Base-by-base conservation (phyloP, 2,329 filamentous ascomycete genomes). In the Parastagonospora avenae region DNA sequence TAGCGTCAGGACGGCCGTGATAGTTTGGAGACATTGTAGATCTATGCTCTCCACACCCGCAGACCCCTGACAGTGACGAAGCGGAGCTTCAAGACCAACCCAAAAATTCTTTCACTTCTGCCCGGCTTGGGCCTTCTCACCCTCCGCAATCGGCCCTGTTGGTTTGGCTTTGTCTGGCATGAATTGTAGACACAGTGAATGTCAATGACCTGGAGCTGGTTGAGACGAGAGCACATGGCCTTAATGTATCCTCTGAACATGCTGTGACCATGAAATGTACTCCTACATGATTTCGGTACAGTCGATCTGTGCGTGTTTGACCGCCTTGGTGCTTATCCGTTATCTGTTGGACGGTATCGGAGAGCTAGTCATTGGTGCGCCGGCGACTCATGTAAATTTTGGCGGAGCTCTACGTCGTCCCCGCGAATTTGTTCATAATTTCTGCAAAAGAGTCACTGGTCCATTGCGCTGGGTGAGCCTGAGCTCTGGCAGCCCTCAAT, bases 401-500 rank as follows among this genome's bases (percentile, higher is more conserved):
- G 60, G 62, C 59, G 58, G 54, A 65, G 60, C 62, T 66, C 62
- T 47, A 62, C 56, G 52, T 54, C 62, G 62, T 64, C 69, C 66
- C 68, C 67, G 64, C 68, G 63, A 63, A 37, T 57, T 52, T 54
- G 48, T 42, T 55, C 62, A 67, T 58, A 63, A 63, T 59, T 39
- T 56, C 57, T 56, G 52, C 56, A 64, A 50, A 46, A 60, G 60
- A 65, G 63, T 66, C 60, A 60, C 52, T 60, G 40, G 53, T 46
- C 60, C 54, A 57, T 62, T 68, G 59, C 62, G 62, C 57, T 53
- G 29, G 48, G 51, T 59, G 59, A 62, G 63, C 63, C 60, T 42
- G 56, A 68, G 65, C 64, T 68, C 59, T 59, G 62, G 59, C 56
- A 62, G 48, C 52, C 52, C 59, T 60, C 67, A 67, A 71, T 72